Evolutionary conservation across 352 stramenopile genomes (phyloP), one percentile per base, ranked within the genome.

Genomic region (Pythium grandisporangium): DNA sequence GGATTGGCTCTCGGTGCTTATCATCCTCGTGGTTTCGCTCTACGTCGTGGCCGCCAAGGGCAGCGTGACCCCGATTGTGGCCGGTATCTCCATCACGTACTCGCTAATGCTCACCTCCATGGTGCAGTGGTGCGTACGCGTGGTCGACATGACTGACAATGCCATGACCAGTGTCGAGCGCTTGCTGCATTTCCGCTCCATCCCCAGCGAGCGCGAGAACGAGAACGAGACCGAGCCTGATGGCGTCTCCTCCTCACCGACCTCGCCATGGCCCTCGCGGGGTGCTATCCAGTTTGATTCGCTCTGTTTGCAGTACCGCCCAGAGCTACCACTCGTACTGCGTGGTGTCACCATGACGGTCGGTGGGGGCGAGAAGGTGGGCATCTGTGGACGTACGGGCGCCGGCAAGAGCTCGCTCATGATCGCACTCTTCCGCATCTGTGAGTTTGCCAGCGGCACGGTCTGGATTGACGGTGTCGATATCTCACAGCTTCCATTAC

Each of bases 121-220:
- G 23, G 60, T 98, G 10, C 95, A 96, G 48, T 97, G 84, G 86
- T 72, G 64, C 35, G 84, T 97, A 11, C 69, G 87, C 36, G 92
- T 87, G 63, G 76, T 64, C 39, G 84, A 97, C 45, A 57, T 96
- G 7, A 58, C 93, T 0, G 91, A 97, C 48, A 87, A 83, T 19
- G 74, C 93, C 36, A 95, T 97, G 63, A 80, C 95, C 11, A 67
- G 76, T 23, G 85, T 96, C 5, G 88, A 97, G 54, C 51, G 59
- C 2, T 22, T 68, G 30, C 38, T 53, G 10, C 17, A 53, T n/a
- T 68, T 97, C 20, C 58, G 84, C 23, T 66, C 60, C 4, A 96
- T 84, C 22, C 73, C 75, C 0, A 75, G 91, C 53, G 85, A 97
- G 48, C 13, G 16, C 35, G 49, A 51, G 14, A 36, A 36, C 27